These are phyloP conservation scores for Debaryomyces coudertii DNA, from an alignment of 1,139 yeast genomes.

Conservation along the genomic window DNA sequence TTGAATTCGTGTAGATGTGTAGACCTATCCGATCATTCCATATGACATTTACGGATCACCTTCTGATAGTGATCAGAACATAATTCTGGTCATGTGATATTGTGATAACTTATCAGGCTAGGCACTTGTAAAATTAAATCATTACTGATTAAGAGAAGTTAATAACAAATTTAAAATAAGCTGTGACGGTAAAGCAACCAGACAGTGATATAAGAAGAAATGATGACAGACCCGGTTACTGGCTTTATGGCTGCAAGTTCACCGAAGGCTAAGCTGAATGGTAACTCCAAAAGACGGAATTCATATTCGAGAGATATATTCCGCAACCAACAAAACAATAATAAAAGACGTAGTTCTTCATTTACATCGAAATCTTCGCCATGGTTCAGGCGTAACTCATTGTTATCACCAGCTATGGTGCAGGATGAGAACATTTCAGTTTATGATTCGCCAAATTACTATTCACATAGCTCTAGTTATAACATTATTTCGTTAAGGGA, in stretches of 20 bases:
- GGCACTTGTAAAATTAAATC: background rate
- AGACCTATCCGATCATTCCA: background rate
- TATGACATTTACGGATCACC: too few relatives aligned
- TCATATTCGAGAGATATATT: background rate
- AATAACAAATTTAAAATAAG: background rate
- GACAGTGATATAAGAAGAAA: background rate
- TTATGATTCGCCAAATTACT: slow-evolving; percentile 49
- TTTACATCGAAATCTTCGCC: slow-evolving; percentile 56
- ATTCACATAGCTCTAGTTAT: slow-evolving; percentile 33
- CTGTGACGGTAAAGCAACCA: background rate
- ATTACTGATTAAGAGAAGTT: background rate
- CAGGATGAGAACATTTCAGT: slow-evolving; percentile 61
- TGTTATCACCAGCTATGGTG: slow-evolving; percentile 64
- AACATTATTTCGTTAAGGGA: slow-evolving; percentile 57
- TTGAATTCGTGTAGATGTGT: background rate
- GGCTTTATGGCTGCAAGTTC: background rate
- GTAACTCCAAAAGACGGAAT: background rate
- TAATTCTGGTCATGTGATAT: background rate
- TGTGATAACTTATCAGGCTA: background rate
- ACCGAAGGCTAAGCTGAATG: background rate
- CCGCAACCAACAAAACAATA: background rate
- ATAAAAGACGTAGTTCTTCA: slow-evolving; percentile 41
- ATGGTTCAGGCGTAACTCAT: slow-evolving; percentile 61
- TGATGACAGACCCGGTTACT: background rate
- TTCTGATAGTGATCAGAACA: background rate